Evolutionary conservation across 2,329 filamentous ascomycete species (phyloP).

Genomic region (Paraphaeosphaeria sporulosa): DNA sequence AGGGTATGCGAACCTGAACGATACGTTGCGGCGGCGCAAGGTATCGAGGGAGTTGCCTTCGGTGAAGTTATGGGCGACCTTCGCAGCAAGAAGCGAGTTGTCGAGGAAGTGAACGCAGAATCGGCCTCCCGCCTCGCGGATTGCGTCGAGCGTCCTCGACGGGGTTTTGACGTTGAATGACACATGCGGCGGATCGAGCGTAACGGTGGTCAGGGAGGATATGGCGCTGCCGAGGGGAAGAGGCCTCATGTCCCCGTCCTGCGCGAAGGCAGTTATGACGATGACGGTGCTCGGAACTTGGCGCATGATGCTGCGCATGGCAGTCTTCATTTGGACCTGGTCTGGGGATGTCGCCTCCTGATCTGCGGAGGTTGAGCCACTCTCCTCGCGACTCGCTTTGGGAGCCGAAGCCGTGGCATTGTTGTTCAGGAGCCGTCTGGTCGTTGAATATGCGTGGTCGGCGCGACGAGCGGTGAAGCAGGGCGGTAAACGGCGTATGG

Average conservation of each 20-base stretch:
- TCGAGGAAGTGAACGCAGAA: conserved; percentile 63
- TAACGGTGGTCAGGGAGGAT: conserved; percentile 68
- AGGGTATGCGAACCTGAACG: neutral
- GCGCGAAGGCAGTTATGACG: conserved; percentile 56
- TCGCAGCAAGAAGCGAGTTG: conserved; percentile 36
- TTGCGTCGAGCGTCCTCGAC: conserved; percentile 64
- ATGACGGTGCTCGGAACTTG: conserved; percentile 65
- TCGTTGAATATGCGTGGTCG: neutral
- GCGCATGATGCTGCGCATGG: conserved; percentile 56
- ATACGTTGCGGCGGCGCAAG: conserved; percentile 26
- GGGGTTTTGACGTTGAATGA: conserved; percentile 68
- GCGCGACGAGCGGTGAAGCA: neutral
- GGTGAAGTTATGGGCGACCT: conserved; percentile 39
- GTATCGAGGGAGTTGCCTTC: conserved; percentile 34
- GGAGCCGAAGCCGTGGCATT: neutral
- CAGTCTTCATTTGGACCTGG: neutral
- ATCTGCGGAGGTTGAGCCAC: neutral
- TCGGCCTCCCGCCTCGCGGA: conserved; percentile 50
- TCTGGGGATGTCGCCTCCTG: neutral
- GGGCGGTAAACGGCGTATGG: neutral
- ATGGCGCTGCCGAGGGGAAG: conserved; percentile 59
- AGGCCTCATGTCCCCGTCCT: conserved; percentile 22
- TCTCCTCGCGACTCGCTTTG: too few relatives aligned
- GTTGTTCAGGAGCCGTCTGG: neutral
- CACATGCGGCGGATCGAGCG: conserved; percentile 64